phyloP scores from a whole-genome alignment of 176 grass and related monocot species.

The Elymus sibiricus region DNA sequence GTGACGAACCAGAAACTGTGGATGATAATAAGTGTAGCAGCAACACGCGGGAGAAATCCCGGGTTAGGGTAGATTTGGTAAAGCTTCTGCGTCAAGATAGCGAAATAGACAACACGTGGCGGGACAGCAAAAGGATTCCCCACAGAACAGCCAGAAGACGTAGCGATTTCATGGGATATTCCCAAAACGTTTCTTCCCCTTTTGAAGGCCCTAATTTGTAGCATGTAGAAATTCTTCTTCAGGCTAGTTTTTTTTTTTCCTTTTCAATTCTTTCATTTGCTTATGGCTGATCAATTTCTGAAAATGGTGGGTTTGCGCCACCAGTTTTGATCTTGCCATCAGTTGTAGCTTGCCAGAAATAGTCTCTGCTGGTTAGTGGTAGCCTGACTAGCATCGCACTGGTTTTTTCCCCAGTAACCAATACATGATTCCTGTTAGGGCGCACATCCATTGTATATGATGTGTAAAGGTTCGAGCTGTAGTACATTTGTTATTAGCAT shows the following conservation, averaged over 20 bases:
- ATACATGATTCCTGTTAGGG: neutral
- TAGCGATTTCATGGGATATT: slow-evolving; percentile 32
- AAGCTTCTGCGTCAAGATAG: slow-evolving; percentile 47
- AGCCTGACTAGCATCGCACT: neutral
- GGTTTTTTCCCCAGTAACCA: neutral
- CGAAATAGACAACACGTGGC: slow-evolving; percentile 50
- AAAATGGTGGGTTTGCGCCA: neutral
- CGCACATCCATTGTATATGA: neutral
- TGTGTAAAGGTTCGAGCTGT: neutral
- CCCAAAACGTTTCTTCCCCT: neutral
- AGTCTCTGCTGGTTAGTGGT: neutral
- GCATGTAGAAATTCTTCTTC: neutral
- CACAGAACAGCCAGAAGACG: slow-evolving; percentile 70
- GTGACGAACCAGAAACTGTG: slow-evolving; percentile 32
- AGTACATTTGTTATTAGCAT: neutral
- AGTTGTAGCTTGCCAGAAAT: neutral
- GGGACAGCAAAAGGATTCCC: slow-evolving; percentile 49
- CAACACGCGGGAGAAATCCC: slow-evolving; percentile 23
- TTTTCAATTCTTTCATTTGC: neutral
- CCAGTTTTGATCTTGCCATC: neutral
- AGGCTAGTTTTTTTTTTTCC: neutral
- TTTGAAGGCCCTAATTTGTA: neutral
- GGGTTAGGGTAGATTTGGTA: slow-evolving; percentile 52
- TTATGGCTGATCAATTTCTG: neutral
- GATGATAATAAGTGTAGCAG: slow-evolving; percentile 3